Percentiles rank a stretch among this genome's conserved stretches.
phyloP scores from a whole-genome alignment of 2,329 filamentous ascomycete species.

The Cladosporium colombiae region DNA sequence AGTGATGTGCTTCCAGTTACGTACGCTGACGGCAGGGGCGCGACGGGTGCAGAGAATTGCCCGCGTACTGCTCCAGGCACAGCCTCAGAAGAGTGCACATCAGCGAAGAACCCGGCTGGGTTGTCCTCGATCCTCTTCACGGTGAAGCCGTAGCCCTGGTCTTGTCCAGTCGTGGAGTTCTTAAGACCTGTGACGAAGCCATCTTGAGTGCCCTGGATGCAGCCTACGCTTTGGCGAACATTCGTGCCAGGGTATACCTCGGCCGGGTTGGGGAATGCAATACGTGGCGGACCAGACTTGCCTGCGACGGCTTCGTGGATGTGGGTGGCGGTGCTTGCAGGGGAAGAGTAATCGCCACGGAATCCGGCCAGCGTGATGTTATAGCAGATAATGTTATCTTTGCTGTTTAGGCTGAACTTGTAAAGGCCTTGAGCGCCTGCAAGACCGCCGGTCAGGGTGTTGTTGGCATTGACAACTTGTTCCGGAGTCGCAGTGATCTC shows the following conservation, averaged over 20 bases:
- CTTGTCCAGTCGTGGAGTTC: slow-evolving; percentile 41
- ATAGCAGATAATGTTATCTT: slow-evolving; percentile 45
- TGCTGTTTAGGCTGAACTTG: slow-evolving; percentile 56
- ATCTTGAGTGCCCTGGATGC: slow-evolving; percentile 40
- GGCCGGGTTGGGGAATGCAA: slow-evolving; percentile 54
- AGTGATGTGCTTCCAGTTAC: neutral
- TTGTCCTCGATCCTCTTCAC: slow-evolving; percentile 54
- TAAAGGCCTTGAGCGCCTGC: slow-evolving; percentile 50
- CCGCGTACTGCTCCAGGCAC: slow-evolving; percentile 56
- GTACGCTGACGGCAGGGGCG: neutral
- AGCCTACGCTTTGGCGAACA: slow-evolving; percentile 44
- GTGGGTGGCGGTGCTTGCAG: slow-evolving; percentile 57
- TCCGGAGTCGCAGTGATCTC: slow-evolving; percentile 51
- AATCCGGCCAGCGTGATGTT: slow-evolving; percentile 47
- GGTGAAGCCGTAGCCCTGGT: slow-evolving; percentile 53
- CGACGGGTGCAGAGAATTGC: slow-evolving; percentile 35
- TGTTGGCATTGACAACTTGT: slow-evolving; percentile 51
- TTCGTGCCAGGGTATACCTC: slow-evolving; percentile 38
- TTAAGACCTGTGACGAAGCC: slow-evolving; percentile 46
- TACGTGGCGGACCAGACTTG: slow-evolving; percentile 52
- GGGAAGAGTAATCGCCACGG: slow-evolving; percentile 53
- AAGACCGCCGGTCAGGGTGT: slow-evolving; percentile 31
- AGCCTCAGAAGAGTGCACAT: slow-evolving; percentile 53
- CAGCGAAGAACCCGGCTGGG: slow-evolving; percentile 54
- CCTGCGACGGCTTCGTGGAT: slow-evolving; percentile 54